Evolutionary conservation across 2,329 filamentous ascomycete species (phyloP), one percentile per base, ranked within the genome.

Genomic region (Penicillium sp.): DNA sequence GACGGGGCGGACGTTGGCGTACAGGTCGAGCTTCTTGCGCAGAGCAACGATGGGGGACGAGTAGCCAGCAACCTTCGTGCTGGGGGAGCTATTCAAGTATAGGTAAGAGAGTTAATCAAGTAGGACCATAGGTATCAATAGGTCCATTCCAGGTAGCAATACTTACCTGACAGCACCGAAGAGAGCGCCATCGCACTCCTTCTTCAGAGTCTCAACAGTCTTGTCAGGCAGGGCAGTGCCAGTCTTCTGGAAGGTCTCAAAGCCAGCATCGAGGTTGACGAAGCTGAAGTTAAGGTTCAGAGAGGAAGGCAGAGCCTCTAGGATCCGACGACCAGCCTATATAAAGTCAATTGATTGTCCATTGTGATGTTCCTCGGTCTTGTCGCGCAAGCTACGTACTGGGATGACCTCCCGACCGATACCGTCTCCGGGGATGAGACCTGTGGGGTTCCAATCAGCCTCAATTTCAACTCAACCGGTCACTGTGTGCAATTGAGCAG

Each of bases 381-480:
- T 36, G 44, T 52, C 43, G 52, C 52, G 35, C 58, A 51, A 59
- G 59, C 54, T 57, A 62, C 73, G 59, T 73, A 82, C 90, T 66
- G 95, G 95, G 78, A 99, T 98, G 77, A 99, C 95, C 81, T 99
- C 95, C 75, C 91, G 91, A 79, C 95, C 95, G 80, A 99, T 99
- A 79, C 95, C 95, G 81, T 99, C 95, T 74, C 95, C 95, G 70
- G 95, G 91, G 75, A 99, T 98, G 71, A 98, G 90, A 77, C 93
- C 93, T 96, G 66, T 50, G 52, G 53, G 46, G 22, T 11, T 56
- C 66, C 58, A 66, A 62, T 66, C 41, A 62, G 35, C 43, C 31
- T 54, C 40, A 54, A 51, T 63, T 46, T 37, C 19, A 46, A 31
- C 18, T 6, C 16, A 50, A 16, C n/a, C 43, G 55, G 37, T 9